phyloP scores from a whole-genome alignment of 2,329 filamentous ascomycete genomes.

The Dissoconium aciculare region DNA sequence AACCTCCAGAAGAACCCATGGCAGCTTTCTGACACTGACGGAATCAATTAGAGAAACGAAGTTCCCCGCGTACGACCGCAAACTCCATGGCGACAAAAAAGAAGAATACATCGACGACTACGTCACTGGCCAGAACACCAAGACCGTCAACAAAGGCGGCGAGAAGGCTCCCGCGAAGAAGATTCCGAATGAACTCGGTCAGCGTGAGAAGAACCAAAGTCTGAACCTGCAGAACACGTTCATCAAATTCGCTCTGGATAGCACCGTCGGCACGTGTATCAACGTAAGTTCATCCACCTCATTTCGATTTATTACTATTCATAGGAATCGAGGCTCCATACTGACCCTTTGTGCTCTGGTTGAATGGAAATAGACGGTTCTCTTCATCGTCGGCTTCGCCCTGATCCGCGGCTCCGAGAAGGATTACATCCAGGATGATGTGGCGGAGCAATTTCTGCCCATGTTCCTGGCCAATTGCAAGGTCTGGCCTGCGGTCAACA shows the following conservation, averaged over 20 bases:
- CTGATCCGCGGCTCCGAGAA: constrained; percentile 31
- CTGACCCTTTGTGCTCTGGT: background rate
- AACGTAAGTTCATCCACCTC: constrained; percentile 29
- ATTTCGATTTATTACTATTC: background rate
- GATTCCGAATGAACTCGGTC: constrained; percentile 1
- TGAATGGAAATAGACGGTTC: constrained; percentile 30
- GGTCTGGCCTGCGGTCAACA: constrained; percentile 56
- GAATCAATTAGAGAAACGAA: constrained; percentile 40
- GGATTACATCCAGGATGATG: constrained; percentile 9
- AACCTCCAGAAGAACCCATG: no score
- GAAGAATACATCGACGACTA: constrained; percentile 19
- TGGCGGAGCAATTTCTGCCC: constrained; percentile 23
- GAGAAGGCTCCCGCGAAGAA: constrained; percentile 5
- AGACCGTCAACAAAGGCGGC: constrained; percentile 11
- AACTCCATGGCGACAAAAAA: constrained; percentile 17
- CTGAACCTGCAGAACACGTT: constrained; percentile 48
- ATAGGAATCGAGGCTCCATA: background rate
- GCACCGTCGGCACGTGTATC: constrained; percentile 48
- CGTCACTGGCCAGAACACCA: constrained; percentile 14
- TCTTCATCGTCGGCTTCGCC: constrained; percentile 47
- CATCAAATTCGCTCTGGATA: constrained; percentile 54
- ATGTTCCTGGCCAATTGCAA: constrained; percentile 56
- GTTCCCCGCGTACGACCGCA: constrained; percentile 51
- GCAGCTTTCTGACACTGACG: no score
- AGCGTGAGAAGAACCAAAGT: constrained; percentile 14